These are phyloP conservation scores for Penicillium cataractarum DNA, from an alignment of 495 filamentous ascomycete species.

Conservation along the genomic window DNA sequence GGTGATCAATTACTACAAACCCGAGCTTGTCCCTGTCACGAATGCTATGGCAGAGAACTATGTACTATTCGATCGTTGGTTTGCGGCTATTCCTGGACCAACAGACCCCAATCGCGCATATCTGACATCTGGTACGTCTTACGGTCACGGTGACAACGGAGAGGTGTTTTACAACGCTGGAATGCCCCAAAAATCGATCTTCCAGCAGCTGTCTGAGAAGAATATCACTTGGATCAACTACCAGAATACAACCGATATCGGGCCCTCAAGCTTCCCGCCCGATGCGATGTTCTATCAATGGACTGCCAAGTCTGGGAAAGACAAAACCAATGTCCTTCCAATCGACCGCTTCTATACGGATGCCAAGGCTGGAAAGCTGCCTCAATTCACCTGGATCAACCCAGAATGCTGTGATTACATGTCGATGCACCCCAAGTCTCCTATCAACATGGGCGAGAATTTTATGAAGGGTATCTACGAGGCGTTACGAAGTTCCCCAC, in stretches of 20 bases:
- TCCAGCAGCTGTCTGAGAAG: slow-evolving; percentile 49
- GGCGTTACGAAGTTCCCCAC: slow-evolving; percentile 47
- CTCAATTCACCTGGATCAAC: slow-evolving; percentile 55
- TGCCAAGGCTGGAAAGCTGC: slow-evolving; percentile 43
- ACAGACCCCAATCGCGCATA: slow-evolving; percentile 54
- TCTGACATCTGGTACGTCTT: slow-evolving; percentile 49
- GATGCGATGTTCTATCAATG: slow-evolving; percentile 46
- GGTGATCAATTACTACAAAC: slow-evolving; percentile 54
- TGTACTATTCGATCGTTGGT: slow-evolving; percentile 52
- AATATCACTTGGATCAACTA: slow-evolving; percentile 55
- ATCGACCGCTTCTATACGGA: slow-evolving; percentile 44
- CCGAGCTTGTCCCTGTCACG: slow-evolving; percentile 49
- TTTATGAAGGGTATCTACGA: slow-evolving; percentile 57
- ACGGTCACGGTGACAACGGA: slow-evolving; percentile 50
- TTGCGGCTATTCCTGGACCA: slow-evolving; percentile 49
- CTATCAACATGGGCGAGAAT: slow-evolving; percentile 51
- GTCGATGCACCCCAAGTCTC: slow-evolving; percentile 53
- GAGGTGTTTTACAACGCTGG: slow-evolving; percentile 42
- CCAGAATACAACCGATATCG: slow-evolving; percentile 43
- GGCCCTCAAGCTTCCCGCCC: slow-evolving; percentile 31
- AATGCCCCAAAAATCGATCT: slow-evolving; percentile 51
- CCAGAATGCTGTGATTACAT: slow-evolving; percentile 55
- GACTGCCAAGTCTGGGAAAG: slow-evolving; percentile 40
- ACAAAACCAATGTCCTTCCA: slow-evolving; percentile 35
- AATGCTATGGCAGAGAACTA: slow-evolving; percentile 51